phyloP scores from a whole-genome alignment of 2,329 filamentous ascomycete species.

The Monilinia vaccinii-corymbosi region DNA sequence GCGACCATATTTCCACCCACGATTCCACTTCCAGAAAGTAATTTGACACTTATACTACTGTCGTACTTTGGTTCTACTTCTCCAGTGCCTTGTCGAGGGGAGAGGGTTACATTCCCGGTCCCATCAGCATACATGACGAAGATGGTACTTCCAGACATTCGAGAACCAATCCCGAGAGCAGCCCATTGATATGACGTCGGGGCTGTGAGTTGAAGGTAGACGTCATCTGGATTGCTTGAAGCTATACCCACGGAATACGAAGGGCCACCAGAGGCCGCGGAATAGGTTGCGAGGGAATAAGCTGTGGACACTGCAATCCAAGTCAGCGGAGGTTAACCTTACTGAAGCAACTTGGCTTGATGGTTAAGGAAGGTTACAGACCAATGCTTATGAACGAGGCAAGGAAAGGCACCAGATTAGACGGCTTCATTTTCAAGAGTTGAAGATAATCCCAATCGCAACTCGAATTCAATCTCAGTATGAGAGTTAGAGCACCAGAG shows the following conservation, averaged over 20 bases:
- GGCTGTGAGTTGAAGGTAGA: conserved; percentile 49
- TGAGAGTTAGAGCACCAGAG: neutral
- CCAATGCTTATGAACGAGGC: neutral
- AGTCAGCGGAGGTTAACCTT: neutral
- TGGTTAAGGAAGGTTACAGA: neutral
- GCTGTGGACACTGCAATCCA: conserved; percentile 11
- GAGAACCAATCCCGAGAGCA: conserved; percentile 45
- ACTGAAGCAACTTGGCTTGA: neutral
- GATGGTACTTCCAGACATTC: conserved; percentile 48
- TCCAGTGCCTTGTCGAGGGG: conserved; percentile 38
- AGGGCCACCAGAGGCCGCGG: conserved; percentile 11
- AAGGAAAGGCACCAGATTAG: neutral
- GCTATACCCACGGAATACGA: conserved; percentile 23
- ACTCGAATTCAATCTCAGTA: neutral
- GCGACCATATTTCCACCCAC: conserved; percentile 44
- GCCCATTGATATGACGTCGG: conserved; percentile 46
- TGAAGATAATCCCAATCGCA: neutral
- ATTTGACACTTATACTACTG: conserved; percentile 32
- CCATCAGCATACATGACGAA: conserved; percentile 49
- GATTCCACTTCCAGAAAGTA: conserved; percentile 44
- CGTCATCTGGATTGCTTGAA: conserved; percentile 33
- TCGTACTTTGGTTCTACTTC: conserved; percentile 37
- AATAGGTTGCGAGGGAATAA: conserved; percentile 18
- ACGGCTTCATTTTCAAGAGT: neutral
- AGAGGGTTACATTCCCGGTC: conserved; percentile 45